Conservation (phyloP, 1,139 yeast species). For the Pneumocystis oryctolagi region DNA sequence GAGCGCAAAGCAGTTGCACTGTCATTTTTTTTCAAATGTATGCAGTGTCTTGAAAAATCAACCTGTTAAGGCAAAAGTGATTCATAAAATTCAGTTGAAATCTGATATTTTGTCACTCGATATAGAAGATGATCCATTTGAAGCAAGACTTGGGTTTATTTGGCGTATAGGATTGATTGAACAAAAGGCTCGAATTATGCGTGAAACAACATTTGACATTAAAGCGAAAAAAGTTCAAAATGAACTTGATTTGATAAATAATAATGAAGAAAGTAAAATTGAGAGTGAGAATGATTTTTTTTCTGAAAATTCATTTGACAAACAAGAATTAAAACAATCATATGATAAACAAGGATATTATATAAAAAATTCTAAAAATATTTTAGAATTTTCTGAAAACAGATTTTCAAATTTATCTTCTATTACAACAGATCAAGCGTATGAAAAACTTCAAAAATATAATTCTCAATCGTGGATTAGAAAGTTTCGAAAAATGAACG, state of each 20-base stretch:
- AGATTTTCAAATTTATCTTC: conserved; percentile 7
- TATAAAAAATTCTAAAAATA: conserved; percentile 16
- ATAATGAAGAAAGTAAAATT: conserved; percentile 5
- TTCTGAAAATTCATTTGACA: background rate
- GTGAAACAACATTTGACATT: conserved; percentile 39
- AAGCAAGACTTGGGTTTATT: conserved; percentile 56
- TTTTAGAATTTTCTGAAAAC: conserved; percentile 17
- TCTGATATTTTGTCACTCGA: conserved; percentile 35
- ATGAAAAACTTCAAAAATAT: conserved; percentile 27
- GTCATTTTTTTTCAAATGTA: conserved; percentile 35
- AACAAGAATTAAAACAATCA: conserved; percentile 2
- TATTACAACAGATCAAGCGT: conserved; percentile 25
- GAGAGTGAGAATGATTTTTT: conserved; percentile 3
- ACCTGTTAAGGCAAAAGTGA: conserved; percentile 30
- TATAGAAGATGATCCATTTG: conserved; percentile 79
- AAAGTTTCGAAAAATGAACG: conserved; percentile 21
- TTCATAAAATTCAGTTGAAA: conserved; percentile 42
- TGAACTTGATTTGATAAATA: background rate
- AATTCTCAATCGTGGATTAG: conserved; percentile 63
- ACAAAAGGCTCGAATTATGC: conserved; percentile 50
- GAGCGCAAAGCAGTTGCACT: conserved; percentile 39
- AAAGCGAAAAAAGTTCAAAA: conserved; percentile 22
- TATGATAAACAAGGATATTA: conserved; percentile 1
- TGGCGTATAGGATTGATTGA: conserved; percentile 64
- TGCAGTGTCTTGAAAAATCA: conserved; percentile 29